phyloP scores from a whole-genome alignment of 2,329 filamentous ascomycete genomes.

The Exophiala oligosperma region DNA sequence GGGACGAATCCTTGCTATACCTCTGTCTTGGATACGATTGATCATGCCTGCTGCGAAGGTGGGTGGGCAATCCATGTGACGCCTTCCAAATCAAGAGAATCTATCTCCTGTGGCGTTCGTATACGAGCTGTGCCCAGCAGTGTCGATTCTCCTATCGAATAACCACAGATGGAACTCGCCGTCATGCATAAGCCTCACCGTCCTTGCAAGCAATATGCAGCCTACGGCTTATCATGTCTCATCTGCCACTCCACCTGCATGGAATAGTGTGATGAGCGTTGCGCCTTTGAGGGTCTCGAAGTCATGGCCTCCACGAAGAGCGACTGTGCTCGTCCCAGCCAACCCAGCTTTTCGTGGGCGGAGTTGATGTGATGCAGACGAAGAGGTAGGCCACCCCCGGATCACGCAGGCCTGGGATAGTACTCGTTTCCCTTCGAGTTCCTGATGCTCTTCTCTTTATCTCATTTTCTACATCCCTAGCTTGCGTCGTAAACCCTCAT shows the following conservation, averaged over 20 bases:
- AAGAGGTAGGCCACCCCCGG: background rate
- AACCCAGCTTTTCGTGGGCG: background rate
- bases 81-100: background rate
- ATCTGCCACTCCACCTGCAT: constrained; percentile 10
- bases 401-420: background rate
- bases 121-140: background rate
- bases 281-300: constrained; percentile 1
- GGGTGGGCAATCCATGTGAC: too few relatives aligned
- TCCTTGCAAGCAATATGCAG: constrained; percentile 1
- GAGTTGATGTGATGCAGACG: background rate
- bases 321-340: background rate
- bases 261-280: constrained; percentile 8
- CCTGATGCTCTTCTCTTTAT: background rate
- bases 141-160: background rate
- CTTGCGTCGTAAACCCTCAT: constrained; percentile 2
- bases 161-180: background rate
- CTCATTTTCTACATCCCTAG: background rate
- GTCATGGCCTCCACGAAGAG: background rate
- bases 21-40: too few relatives aligned
- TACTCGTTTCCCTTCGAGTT: background rate
- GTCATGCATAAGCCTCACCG: constrained; percentile 5
- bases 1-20: too few relatives aligned
- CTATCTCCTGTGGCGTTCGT: background rate
- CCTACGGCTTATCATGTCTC: constrained; percentile 19
- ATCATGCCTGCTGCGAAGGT: too few relatives aligned